phyloP scores from a whole-genome alignment of 176 grass and related monocot species.

The Poa pratensis region DNA sequence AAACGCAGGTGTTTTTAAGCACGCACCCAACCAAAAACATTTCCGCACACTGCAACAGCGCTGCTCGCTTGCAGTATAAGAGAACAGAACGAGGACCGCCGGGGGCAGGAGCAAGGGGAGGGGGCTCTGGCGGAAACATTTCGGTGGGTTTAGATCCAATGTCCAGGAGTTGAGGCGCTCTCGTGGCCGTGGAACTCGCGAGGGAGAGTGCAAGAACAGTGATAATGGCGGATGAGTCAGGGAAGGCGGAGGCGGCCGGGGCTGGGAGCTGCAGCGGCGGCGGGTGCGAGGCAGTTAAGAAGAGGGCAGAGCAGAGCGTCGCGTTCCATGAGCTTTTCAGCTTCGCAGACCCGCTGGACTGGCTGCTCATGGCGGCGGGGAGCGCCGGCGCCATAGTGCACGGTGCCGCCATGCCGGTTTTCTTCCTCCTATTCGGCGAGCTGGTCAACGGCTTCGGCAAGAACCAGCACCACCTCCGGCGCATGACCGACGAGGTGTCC shows the following conservation, averaged over 20 bases:
- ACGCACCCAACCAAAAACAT: constrained; percentile 41
- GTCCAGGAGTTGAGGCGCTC: constrained; percentile 30
- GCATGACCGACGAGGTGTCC: constrained; percentile 88
- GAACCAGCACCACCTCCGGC: constrained; percentile 74
- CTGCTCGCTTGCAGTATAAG: constrained; percentile 46
- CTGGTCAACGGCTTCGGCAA: constrained; percentile 96
- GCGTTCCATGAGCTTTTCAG: constrained; percentile 81
- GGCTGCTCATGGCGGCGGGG: constrained; percentile 75
- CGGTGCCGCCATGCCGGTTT: constrained; percentile 85
- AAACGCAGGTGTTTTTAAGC: not conserved
- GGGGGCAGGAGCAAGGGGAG: constrained; percentile 29
- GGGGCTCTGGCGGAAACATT: not conserved
- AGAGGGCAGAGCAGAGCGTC: constrained; percentile 63
- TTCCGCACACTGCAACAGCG: constrained; percentile 8
- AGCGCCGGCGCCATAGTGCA: constrained; percentile 78
- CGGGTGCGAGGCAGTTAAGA: constrained; percentile 54
- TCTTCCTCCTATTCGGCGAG: constrained; percentile 92
- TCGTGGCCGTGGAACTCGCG: not conserved
- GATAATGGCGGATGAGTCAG: constrained; percentile 55
- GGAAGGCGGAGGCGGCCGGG: constrained; percentile 43
- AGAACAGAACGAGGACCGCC: constrained; percentile 39
- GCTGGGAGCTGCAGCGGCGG: constrained; percentile 35
- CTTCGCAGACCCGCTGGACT: constrained; percentile 82
- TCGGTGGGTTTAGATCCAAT: constrained; percentile 48
- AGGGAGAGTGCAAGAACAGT: not conserved